Percentiles rank a stretch among this genome's conserved stretches.
phyloP scores from a whole-genome alignment of 768 basidiomycete species.

The Neoboletus magnificus region DNA sequence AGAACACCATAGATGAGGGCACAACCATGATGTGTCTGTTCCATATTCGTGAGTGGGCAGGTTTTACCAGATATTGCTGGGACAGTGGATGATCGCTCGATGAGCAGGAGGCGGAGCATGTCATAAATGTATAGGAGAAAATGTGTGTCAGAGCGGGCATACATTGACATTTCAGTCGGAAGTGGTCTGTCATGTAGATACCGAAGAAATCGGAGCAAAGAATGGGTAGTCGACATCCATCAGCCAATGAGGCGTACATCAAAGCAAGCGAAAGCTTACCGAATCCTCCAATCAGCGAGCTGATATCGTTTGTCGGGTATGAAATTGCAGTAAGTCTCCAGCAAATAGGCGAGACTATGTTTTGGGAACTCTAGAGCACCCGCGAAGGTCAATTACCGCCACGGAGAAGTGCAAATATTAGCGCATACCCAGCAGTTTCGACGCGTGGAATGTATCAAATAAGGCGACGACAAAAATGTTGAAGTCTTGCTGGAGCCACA shows the following conservation, averaged over 20 bases:
- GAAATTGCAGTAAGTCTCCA: conserved; percentile 88
- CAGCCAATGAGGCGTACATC: not conserved
- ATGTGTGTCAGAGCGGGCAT: conserved; percentile 96
- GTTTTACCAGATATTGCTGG: conserved; percentile 19
- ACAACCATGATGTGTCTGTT: conserved; percentile 26
- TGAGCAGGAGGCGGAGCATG: conserved; percentile 79
- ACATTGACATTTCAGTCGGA: conserved; percentile 83
- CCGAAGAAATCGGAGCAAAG: not conserved
- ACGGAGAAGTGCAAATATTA: not conserved
- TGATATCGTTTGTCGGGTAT: conserved; percentile 94
- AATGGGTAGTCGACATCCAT: not conserved
- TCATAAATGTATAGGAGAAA: conserved; percentile 93
- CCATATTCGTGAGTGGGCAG: not conserved
- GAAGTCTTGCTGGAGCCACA: conserved; percentile 97
- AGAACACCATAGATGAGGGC: conserved; percentile 61
- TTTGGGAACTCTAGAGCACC: conserved; percentile 64
- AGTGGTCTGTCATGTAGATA: conserved; percentile 51
- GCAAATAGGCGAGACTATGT: conserved; percentile 78
- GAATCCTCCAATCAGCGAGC: conserved; percentile 95
- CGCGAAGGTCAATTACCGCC: not conserved
- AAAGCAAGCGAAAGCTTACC: conserved; percentile 40
- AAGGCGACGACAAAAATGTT: conserved; percentile 90
- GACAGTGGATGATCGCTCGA: conserved; percentile 56
- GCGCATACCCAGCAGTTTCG: conserved; percentile 67
- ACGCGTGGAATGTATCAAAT: conserved; percentile 98